Base-by-base conservation (phyloP, 805 yeast species). In the Candida ascalaphidarum region DNA sequence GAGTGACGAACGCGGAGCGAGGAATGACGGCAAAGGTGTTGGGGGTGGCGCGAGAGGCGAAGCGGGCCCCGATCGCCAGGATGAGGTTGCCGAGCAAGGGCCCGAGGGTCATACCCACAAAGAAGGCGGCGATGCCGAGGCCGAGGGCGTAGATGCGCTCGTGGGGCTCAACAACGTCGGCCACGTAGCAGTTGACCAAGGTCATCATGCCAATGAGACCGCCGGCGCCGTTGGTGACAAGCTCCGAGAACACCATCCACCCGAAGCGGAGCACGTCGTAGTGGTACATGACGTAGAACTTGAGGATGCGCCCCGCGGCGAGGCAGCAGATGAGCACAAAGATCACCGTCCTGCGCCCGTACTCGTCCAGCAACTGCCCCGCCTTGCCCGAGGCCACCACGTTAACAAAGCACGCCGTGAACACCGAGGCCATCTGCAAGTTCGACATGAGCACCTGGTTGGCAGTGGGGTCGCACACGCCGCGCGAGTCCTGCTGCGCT, bases 111-210 rank as follows among this genome's bases (percentile, higher is more conserved):
- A 74, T 43, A 0, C 86, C 81, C 3, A 67, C 58, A 41, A 71
- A 77, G 27, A 80, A 51, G 11, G 70, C 52, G 8, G 88, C 82
- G 46, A 69, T 59, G 15, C 71, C 55, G 17, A 73, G 54, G 9
- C 88, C 83, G 38, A 82, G 57, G 13, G 68, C 60, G 29, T 69
- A 64, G 14, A 74, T 67, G 35, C 94, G 57, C 31, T 70, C 62
- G 19, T 60, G 64, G 1, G 82, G 68, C 13, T 75, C 78, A 5
- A 76, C 77, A 22, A 83, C 74, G 54, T 85, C 95, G 4, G 84
- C 62, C 11, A 81, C 65, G 45, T 83, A 85, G 34, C 88, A 72
- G 44, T 77, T 77, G 9, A 74, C 57, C 17, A 80, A 54, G 7
- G 79, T 71, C 28, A 80, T 43, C 19, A 77, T 41, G 5, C 77